Conservation (phyloP, 2,329 filamentous ascomycete genomes). For the Aspergillus transmontanensis region DNA sequence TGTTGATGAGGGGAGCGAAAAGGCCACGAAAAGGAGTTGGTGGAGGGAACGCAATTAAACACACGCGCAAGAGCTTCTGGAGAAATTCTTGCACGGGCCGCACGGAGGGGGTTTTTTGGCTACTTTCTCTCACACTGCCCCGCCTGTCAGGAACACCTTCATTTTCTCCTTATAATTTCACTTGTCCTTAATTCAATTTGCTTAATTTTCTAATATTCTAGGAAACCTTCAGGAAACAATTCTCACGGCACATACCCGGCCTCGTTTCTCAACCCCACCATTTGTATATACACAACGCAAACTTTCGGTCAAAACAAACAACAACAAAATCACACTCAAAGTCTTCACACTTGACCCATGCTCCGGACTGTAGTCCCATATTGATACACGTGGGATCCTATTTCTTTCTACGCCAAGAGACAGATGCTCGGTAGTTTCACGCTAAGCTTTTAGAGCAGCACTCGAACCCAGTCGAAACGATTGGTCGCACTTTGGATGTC, state of each 20-base stretch:
- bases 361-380: background rate
- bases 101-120: conserved; percentile 10
- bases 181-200: background rate
- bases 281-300: background rate
- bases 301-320: background rate
- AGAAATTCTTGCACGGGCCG: conserved; percentile 24
- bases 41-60: conserved; percentile 11
- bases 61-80: conserved; percentile 5
- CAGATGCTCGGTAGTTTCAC: background rate
- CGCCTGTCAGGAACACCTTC: conserved; percentile 7
- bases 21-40: conserved; percentile 18
- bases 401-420: background rate
- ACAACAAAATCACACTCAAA: background rate
- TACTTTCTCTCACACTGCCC: conserved; percentile 7
- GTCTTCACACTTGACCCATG: background rate
- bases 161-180: background rate
- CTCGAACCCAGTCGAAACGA: background rate
- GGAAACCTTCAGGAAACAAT: background rate
- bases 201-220: background rate
- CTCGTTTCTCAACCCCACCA: background rate
- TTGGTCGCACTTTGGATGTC: background rate
- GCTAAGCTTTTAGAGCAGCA: background rate
- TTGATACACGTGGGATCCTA: background rate
- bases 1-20: conserved; percentile 12
- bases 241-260: background rate